Conservation (phyloP, 306 rosid genomes). For the Lathyrus tuberosus region DNA sequence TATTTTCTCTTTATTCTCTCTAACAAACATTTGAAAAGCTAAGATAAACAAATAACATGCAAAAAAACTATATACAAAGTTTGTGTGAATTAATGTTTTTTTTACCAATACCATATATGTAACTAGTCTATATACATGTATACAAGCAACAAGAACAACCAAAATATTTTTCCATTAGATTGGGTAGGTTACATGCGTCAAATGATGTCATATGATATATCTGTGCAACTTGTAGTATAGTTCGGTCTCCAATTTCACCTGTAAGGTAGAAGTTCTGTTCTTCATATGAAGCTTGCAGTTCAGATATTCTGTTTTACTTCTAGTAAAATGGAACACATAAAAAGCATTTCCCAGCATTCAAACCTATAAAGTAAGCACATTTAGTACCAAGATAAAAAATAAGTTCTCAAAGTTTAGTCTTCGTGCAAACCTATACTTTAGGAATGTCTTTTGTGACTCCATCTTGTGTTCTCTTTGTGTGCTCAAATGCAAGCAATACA, state of each 20-base stretch:
- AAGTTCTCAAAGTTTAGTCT: neutral
- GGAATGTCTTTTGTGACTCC: neutral
- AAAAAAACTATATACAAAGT: slow-evolving; percentile 36
- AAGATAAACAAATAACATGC: slow-evolving; percentile 35
- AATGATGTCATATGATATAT: neutral
- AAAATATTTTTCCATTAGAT: neutral
- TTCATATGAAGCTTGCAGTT: neutral
- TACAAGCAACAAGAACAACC: slow-evolving; percentile 4
- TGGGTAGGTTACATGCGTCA: slow-evolving; percentile 5
- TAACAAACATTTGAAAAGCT: slow-evolving; percentile 25
- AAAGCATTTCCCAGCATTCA: neutral
- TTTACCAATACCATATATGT: neutral
- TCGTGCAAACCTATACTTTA: neutral
- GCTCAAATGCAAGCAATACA: slow-evolving; percentile 1
- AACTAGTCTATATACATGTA: neutral
- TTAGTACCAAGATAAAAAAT: neutral
- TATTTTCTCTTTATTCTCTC: neutral
- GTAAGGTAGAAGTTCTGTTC: neutral
- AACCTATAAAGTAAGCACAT: neutral
- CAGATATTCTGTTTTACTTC: neutral
- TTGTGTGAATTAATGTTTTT: slow-evolving; percentile 36
- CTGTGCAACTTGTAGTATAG: neutral
- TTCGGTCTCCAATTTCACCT: neutral
- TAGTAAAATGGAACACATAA: neutral
- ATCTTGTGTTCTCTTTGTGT: neutral